phyloP scores from a whole-genome alignment of 805 yeast genomes.

The Candida stauntonica region DNA sequence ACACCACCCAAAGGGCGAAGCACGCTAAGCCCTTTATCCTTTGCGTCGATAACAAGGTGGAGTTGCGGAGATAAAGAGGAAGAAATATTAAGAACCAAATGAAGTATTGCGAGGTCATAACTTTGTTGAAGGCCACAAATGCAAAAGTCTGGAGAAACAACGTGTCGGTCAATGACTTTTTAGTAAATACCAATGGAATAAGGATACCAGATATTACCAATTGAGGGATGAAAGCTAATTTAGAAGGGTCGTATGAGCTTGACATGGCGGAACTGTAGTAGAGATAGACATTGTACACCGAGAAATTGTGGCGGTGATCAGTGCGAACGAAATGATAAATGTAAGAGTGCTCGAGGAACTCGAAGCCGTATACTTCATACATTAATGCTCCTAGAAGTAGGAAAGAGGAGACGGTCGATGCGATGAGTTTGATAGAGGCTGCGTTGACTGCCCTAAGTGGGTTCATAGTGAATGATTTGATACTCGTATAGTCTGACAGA shows the following conservation, averaged over 20 bases:
- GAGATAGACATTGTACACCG: conserved; percentile 74
- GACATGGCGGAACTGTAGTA: conserved; percentile 49
- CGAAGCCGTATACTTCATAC: conserved; percentile 68
- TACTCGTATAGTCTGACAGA: conserved; percentile 27
- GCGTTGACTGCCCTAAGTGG: conserved; percentile 32
- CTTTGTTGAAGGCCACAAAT: conserved; percentile 77
- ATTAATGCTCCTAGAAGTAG: conserved; percentile 46
- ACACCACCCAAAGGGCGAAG: conserved; percentile 54
- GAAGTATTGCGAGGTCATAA: conserved; percentile 92
- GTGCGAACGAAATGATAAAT: conserved; percentile 76
- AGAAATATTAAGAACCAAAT: conserved; percentile 88
- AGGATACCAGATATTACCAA: conserved; percentile 51
- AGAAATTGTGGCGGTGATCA: conserved; percentile 95
- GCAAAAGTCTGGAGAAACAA: conserved; percentile 73
- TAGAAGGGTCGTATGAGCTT: conserved; percentile 33
- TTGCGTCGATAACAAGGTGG: conserved; percentile 31
- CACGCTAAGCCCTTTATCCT: conserved; percentile 38
- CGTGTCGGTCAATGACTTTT: conserved; percentile 41
- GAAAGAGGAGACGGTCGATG: conserved; percentile 42
- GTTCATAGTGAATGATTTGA: conserved; percentile 24
- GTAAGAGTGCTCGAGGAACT: conserved; percentile 73
- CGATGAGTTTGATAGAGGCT: conserved; percentile 38
- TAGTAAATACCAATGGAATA: conserved; percentile 50
- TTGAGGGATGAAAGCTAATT: conserved; percentile 83
- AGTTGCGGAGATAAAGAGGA: conserved; percentile 61